Conservation (phyloP, 352 stramenopile species). For the Vaucheria bursata region DNA sequence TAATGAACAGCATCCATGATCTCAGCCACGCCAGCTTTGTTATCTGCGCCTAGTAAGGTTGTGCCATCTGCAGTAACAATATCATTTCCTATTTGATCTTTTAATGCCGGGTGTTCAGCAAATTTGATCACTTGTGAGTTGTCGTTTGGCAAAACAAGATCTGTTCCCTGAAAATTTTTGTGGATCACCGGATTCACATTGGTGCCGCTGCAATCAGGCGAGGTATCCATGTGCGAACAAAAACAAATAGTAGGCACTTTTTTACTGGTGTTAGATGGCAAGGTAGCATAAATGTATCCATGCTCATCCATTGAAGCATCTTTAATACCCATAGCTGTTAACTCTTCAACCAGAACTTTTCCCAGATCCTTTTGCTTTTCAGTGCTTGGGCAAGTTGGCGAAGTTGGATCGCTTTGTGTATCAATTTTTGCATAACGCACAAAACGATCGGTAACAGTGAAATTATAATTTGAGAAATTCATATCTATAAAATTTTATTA, state of each 20-base stretch:
- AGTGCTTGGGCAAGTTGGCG: neutral
- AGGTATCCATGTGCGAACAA: neutral
- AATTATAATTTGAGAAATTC: too few relatives aligned
- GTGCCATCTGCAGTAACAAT: neutral
- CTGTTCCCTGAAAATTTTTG: neutral
- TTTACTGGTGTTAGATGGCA: neutral
- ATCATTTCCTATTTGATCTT: neutral
- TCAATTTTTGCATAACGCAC: neutral
- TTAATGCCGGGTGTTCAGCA: neutral
- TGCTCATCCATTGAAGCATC: neutral
- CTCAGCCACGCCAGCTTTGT: neutral
- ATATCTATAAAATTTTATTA: too few relatives aligned
- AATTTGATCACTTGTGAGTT: neutral
- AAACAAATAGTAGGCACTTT: neutral
- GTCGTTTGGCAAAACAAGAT: neutral
- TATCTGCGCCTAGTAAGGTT: neutral
- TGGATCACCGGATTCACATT: neutral
- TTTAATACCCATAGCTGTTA: neutral
- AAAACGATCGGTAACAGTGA: neutral
- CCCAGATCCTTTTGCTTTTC: neutral
- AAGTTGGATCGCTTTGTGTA: neutral
- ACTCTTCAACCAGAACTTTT: neutral
- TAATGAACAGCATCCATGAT: neutral
- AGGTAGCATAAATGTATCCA: neutral
- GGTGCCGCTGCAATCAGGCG: neutral